Evolutionary conservation across 257 asterid species (phyloP), one percentile per base, ranked within the genome.

Genomic region (Fraxinus cuspidata): DNA sequence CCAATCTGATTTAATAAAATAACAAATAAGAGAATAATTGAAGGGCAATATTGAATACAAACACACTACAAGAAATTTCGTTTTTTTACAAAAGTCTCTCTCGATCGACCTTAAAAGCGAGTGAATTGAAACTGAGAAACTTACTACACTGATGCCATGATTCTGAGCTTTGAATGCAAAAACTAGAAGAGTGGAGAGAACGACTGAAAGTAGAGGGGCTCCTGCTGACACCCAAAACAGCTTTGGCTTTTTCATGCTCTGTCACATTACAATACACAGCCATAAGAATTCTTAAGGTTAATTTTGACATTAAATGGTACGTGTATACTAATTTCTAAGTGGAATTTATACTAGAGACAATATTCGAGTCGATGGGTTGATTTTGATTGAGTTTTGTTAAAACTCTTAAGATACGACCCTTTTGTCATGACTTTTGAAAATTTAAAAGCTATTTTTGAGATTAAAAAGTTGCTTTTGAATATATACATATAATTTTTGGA

Each of bases 181-280:
- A 72, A 86, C 94, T 15, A 94, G 6, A 18, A 92, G 74, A 13
- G 98, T 94, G 38, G 98, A 89, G 65, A 94, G 81, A 74, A 92
- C 81, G 6, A 94, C 98, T 2, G 90, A 89, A 47, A 86, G 51
- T 67, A 94, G 89, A 70, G 98, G 98, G 29, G 97, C 98, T 66
- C 98, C 96, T 8, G 98, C 98, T 70, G 98, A 90, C 81, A 94
- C 93, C 98, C 98, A 94, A 77, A 94, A 92, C 71, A 94, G 84
- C 82, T 86, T 90, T 40, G 98, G 98, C 70, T 85, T 92, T 83
- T 70, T 92, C 68, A 90, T 87, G 81, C 98, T 83, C 98, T 94
- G 92, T 80, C 68, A 34, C 16, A 51, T 53, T 21, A 25, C 44
- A 63, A 31, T 27, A 27, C 70, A 21, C 40, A 5, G 27, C 40